phyloP scores from a whole-genome alignment of 805 yeast genomes.

The Candida boleticola region DNA sequence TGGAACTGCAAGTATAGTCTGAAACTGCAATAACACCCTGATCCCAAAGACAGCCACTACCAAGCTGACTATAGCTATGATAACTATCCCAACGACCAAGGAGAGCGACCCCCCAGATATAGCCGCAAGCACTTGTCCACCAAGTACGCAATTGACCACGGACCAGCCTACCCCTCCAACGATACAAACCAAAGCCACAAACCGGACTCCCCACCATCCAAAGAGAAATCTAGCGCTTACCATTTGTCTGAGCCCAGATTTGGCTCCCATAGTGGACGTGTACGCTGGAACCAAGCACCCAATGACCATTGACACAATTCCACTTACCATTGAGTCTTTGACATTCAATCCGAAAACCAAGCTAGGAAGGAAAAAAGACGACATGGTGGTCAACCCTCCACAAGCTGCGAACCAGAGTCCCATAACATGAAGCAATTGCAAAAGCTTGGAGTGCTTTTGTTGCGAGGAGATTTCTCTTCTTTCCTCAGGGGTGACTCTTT shows the following conservation, averaged over 20 bases:
- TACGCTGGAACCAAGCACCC: slow-evolving; percentile 40
- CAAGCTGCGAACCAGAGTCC: slow-evolving; percentile 41
- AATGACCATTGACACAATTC: slow-evolving; percentile 25
- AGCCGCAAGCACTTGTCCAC: slow-evolving; percentile 32
- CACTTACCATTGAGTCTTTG: slow-evolving; percentile 27
- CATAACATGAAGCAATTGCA: slow-evolving; percentile 26
- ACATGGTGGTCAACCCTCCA: slow-evolving; percentile 39
- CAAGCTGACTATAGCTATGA: slow-evolving; percentile 24
- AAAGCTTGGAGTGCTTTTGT: slow-evolving; percentile 7
- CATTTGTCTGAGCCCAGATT: slow-evolving; percentile 38
- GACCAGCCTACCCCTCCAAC: slow-evolving; percentile 39
- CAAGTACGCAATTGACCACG: slow-evolving; percentile 36
- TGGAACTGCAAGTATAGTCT: slow-evolving; percentile 28
- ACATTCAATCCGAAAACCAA: slow-evolving; percentile 25
- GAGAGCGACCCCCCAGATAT: slow-evolving; percentile 21
- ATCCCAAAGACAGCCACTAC: slow-evolving; percentile 34
- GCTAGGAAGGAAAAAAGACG: slow-evolving; percentile 34
- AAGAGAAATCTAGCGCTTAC: slow-evolving; percentile 35
- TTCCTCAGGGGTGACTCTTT: slow-evolving; percentile 29
- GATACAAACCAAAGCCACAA: slow-evolving; percentile 28
- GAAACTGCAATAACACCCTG: slow-evolving; percentile 26
- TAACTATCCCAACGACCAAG: slow-evolving; percentile 29
- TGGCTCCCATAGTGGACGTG: slow-evolving; percentile 37
- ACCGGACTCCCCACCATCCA: slow-evolving; percentile 35
- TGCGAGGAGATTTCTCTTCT: slow-evolving; percentile 13